These are phyloP conservation scores for Lasiosphaeriaceae sp. DNA, from an alignment of 495 filamentous ascomycete genomes.

Conservation along the genomic window DNA sequence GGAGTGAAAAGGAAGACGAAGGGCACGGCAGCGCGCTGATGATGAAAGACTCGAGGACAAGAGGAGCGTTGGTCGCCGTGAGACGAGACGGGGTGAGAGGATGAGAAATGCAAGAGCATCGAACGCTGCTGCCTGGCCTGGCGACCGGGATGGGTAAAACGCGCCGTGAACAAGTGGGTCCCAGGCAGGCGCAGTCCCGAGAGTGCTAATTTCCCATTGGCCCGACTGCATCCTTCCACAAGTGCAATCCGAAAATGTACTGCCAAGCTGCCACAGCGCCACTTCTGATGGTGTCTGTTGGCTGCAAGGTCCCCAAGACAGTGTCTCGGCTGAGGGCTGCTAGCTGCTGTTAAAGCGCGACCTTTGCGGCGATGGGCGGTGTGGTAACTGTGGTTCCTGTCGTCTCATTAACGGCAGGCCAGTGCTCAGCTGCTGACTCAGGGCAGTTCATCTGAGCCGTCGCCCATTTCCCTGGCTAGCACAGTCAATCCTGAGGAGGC, in stretches of 20 bases:
- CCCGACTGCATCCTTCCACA: conserved; percentile 23
- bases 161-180: conserved; percentile 13
- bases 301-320: conserved; percentile 5
- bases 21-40: conserved; percentile 3
- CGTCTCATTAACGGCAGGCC: too few species aligned
- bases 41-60: conserved; percentile 13
- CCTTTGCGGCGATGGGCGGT: background rate
- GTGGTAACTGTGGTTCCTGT: background rate
- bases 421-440: background rate
- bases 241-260: conserved; percentile 12
- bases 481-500: background rate
- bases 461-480: background rate
- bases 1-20: conserved; percentile 9
- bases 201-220: conserved; percentile 17
- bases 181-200: conserved; percentile 25
- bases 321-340: background rate
- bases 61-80: conserved; percentile 9
- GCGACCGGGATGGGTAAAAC: conserved; percentile 22
- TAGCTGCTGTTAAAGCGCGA: conserved; percentile 14
- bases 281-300: conserved; percentile 17
- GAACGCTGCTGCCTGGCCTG: conserved; percentile 31
- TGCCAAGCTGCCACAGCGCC: conserved; percentile 21
- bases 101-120: conserved; percentile 33
- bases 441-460: background rate
- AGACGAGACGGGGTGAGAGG: conserved; percentile 16